These are phyloP conservation scores for Pseudogymnoascus sp. DNA, from an alignment of 2,329 filamentous ascomycete species.

Conservation along the genomic window DNA sequence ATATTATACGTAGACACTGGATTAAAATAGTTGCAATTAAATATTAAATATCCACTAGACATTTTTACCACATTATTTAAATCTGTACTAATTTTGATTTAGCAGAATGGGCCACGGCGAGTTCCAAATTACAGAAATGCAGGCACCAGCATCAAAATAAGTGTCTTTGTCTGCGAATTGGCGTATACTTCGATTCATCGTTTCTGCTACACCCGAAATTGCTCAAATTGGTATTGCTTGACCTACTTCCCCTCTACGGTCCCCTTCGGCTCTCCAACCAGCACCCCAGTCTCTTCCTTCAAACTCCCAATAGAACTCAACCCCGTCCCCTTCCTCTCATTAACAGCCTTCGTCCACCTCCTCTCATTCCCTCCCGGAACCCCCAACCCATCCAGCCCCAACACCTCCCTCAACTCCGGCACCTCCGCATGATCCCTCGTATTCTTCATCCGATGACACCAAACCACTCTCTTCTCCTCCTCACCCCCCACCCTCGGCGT, in stretches of 20 bases:
- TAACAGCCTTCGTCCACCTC: constrained; percentile 39
- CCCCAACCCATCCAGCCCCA: constrained; percentile 45
- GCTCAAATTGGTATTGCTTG: constrained; percentile 4
- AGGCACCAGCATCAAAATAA: not conserved
- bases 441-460: constrained; percentile 75
- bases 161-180: not conserved
- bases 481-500: not conserved
- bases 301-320: constrained; percentile 34
- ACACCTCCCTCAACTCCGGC: constrained; percentile 51
- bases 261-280: not conserved
- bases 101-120: not conserved
- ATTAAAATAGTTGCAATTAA: too few relatives aligned
- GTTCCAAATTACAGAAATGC: not conserved
- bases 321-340: constrained; percentile 45
- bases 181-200: not conserved
- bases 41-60: not conserved
- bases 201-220: not conserved
- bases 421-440: constrained; percentile 72
- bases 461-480: constrained; percentile 53
- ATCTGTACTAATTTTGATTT: too few relatives aligned
- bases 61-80: not conserved
- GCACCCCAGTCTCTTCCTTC: not conserved
- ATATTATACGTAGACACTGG: too few relatives aligned
- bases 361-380: constrained; percentile 32
- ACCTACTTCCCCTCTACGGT: not conserved